phyloP scores from a whole-genome alignment of 164 flowering plant species.

The Vitis cinerea region DNA sequence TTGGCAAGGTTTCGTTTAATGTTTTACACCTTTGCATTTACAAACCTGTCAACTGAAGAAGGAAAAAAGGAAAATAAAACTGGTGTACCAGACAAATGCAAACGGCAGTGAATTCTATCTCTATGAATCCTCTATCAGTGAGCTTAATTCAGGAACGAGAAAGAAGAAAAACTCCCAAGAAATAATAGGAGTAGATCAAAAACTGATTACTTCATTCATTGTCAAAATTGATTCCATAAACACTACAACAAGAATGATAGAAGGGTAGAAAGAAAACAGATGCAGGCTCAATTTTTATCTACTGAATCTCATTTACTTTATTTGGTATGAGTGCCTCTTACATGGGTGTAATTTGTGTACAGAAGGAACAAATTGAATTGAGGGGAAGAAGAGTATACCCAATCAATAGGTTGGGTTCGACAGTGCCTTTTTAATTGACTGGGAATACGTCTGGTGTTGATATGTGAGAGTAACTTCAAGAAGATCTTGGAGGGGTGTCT shows the following conservation, averaged over 20 bases:
- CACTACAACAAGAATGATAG: background rate
- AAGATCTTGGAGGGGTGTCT: constrained; percentile 12
- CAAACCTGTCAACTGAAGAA: too few relatives aligned
- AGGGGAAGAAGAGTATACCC: background rate
- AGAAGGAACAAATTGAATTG: background rate
- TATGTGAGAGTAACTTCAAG: constrained; percentile 13
- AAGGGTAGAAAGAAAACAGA: background rate
- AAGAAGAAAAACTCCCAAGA: constrained; percentile 1
- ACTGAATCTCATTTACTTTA: background rate
- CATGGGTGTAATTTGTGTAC: background rate
- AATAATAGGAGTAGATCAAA: background rate
- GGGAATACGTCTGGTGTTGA: constrained; percentile 12
- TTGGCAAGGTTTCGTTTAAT: too few relatives aligned
- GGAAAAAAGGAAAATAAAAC: too few relatives aligned
- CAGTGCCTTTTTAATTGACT: constrained; percentile 11
- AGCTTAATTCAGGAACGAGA: too few relatives aligned
- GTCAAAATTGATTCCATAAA: constrained; percentile 9
- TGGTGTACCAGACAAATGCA: too few relatives aligned
- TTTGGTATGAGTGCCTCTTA: background rate
- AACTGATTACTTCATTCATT: constrained; percentile 5
- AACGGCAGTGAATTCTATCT: too few relatives aligned
- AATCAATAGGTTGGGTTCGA: constrained; percentile 7
- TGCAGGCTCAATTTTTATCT: background rate
- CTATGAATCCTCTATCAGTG: too few relatives aligned
- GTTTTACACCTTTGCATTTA: too few relatives aligned